Evolutionary conservation across 1,139 yeast genomes (phyloP).

Genomic region (Suhomyces kunorum): DNA sequence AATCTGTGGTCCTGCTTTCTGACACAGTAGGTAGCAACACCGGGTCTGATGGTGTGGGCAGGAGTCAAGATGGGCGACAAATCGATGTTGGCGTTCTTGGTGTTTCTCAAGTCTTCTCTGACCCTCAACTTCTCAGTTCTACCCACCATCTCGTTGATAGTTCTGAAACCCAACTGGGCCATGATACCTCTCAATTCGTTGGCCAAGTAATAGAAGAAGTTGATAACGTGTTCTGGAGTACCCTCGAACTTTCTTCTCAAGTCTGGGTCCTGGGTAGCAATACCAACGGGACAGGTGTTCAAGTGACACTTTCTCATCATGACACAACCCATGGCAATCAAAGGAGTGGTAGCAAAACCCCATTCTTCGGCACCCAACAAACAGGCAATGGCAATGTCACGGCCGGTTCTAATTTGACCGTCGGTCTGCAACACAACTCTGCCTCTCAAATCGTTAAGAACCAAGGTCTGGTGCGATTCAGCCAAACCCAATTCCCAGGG

Average conservation of each 20-base stretch:
- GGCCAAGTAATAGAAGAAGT: conserved; percentile 92
- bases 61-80: conserved; percentile 93
- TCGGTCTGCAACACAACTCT: conserved; percentile 95
- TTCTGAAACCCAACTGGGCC: conserved; percentile 95
- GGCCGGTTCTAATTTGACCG: conserved; percentile 95
- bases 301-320: conserved; percentile 85
- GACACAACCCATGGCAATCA: conserved; percentile 96
- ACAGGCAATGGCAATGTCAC: conserved; percentile 95
- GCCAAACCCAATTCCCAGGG: conserved; percentile 99
- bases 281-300: conserved; percentile 96
- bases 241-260: conserved; percentile 91
- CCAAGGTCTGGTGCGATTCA: conserved; percentile 96
- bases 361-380: conserved; percentile 97
- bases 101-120: conserved; percentile 80
- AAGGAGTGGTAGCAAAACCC: conserved; percentile 97
- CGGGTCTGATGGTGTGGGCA: conserved; percentile 96
- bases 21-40: conserved; percentile 90
- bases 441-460: conserved; percentile 92
- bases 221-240: conserved; percentile 97
- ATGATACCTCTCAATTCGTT: conserved; percentile 88
- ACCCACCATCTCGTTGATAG: conserved; percentile 97
- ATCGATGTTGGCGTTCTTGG: conserved; percentile 90
- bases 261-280: conserved; percentile 97
- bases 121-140: conserved; percentile 87
- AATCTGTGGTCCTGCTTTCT: conserved; percentile 93